Conservation (phyloP, 768 basidiomycete genomes). For the Galerina marginata region DNA sequence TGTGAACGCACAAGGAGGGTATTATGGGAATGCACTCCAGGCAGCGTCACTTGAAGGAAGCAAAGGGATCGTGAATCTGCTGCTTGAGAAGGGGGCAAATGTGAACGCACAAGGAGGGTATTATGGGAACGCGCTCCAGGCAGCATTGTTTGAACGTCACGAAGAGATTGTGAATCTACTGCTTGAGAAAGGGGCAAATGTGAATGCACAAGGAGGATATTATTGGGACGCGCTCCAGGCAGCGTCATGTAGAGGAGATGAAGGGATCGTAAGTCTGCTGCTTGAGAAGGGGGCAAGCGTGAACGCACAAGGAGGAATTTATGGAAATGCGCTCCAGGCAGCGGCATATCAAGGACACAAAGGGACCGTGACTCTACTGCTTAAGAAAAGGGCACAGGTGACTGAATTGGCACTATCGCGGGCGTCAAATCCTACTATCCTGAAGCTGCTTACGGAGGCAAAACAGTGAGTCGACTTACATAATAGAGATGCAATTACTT, state of each 20-base stretch:
- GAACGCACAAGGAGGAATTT: too few relatives aligned
- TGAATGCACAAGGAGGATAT: constrained; percentile 6
- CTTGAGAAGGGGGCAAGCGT: too few relatives aligned
- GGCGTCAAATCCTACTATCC: too few relatives aligned
- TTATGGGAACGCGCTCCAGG: too few relatives aligned
- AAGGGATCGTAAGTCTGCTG: too few relatives aligned
- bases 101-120: too few relatives aligned
- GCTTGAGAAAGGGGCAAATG: constrained; percentile 3
- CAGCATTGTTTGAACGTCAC: too few relatives aligned
- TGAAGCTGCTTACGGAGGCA: not conserved
- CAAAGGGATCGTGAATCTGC: not conserved
- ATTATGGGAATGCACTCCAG: too few relatives aligned
- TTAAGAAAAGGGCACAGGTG: not conserved
- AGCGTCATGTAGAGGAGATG: not conserved
- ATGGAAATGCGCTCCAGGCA: not conserved
- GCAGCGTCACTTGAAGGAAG: too few relatives aligned
- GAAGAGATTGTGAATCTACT: not conserved
- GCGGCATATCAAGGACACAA: not conserved
- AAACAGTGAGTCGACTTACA: constrained; percentile 5
- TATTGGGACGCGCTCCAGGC: constrained; percentile 8
- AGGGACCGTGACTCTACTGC: not conserved
- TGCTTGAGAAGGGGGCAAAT: not conserved
- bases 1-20: too few relatives aligned
- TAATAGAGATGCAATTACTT: not conserved
- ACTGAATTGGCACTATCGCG: constrained; percentile 7